Conservation (phyloP, 78 protist genomes). For the Creolimax fragrantissima region DNA sequence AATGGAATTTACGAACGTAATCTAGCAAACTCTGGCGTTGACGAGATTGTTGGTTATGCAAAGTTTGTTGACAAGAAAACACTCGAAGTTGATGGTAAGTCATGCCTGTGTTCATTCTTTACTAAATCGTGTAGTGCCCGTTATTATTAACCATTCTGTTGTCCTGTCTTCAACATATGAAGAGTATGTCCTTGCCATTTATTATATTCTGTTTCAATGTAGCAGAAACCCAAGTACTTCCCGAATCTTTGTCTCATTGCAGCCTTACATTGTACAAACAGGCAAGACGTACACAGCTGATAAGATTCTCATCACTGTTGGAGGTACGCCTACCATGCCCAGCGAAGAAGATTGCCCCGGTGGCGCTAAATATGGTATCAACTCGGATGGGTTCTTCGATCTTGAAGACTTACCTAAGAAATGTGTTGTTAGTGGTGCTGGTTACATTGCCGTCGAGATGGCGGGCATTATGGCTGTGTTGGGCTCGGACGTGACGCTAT, state of each 20-base stretch:
- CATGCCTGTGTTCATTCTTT: too few species aligned
- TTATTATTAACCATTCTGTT: too few species aligned
- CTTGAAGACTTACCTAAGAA: constrained; percentile 49
- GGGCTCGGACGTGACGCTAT: constrained; percentile 41
- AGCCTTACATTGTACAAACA: too few species aligned
- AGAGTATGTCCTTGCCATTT: too few species aligned
- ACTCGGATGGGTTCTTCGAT: constrained; percentile 66
- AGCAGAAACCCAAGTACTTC: too few species aligned
- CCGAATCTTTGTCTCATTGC: too few species aligned
- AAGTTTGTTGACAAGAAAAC: constrained; percentile 44
- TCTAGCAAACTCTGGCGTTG: constrained; percentile 28
- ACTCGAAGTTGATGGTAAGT: constrained; percentile 13
- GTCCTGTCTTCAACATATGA: too few species aligned
- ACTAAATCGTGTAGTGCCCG: too few species aligned
- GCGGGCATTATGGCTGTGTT: constrained; percentile 66
- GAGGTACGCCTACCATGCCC: constrained; percentile 60
- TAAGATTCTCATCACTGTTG: constrained; percentile 67
- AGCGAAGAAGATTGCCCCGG: constrained; percentile 18
- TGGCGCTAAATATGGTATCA: constrained; percentile 59
- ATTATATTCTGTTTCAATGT: too few species aligned
- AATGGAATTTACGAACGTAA: constrained; percentile 65
- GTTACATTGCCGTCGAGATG: constrained; percentile 74
- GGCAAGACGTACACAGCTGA: constrained; percentile 50
- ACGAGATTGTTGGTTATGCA: constrained; percentile 42
- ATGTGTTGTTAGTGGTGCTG: constrained; percentile 24